Evolutionary conservation across 805 yeast species (phyloP).

Genomic region (Tetrapisispora fleetii): DNA sequence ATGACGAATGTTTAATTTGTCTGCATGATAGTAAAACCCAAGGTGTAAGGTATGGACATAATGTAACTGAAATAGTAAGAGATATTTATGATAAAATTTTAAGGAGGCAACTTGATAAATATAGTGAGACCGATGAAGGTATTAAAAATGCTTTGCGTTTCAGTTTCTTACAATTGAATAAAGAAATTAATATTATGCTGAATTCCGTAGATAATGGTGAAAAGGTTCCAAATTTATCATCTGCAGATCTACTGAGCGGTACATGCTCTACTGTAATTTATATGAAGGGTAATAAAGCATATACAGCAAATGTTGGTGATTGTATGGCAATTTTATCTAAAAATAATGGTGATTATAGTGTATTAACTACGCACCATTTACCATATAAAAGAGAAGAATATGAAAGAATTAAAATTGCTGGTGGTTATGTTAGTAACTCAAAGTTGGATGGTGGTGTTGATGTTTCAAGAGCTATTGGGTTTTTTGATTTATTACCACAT

Average conservation of each 20-base stretch:
- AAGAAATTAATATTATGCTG: slow-evolving; percentile 53
- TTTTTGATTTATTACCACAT: slow-evolving; percentile 75
- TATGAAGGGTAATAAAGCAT: slow-evolving; percentile 57
- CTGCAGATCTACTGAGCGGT: slow-evolving; percentile 68
- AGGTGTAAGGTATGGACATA: slow-evolving; percentile 42
- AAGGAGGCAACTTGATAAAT: slow-evolving; percentile 32
- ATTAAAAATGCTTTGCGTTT: slow-evolving; percentile 71
- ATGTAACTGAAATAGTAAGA: slow-evolving; percentile 64
- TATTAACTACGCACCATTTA: slow-evolving; percentile 68
- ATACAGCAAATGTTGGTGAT: slow-evolving; percentile 87
- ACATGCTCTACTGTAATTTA: slow-evolving; percentile 78
- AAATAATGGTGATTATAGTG: slow-evolving; percentile 69
- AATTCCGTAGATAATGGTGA: slow-evolving; percentile 44
- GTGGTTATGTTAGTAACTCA: slow-evolving; percentile 85
- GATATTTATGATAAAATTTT: slow-evolving; percentile 61
- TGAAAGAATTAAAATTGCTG: slow-evolving; percentile 81
- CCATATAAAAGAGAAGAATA: slow-evolving; percentile 72
- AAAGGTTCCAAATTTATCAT: slow-evolving; percentile 37
- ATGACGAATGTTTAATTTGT: slow-evolving; percentile 71
- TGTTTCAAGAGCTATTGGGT: slow-evolving; percentile 89
- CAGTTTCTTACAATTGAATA: slow-evolving; percentile 69
- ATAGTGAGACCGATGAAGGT: slow-evolving; percentile 36
- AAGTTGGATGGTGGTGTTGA: slow-evolving; percentile 73
- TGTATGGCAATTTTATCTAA: slow-evolving; percentile 71
- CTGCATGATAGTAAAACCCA: slow-evolving; percentile 74